A percentile compares a stretch with the other conserved stretches of the same genome.
Evolutionary conservation across 371 early-diverging fungal species (phyloP).

Genomic region (Mucor velutinosus): DNA sequence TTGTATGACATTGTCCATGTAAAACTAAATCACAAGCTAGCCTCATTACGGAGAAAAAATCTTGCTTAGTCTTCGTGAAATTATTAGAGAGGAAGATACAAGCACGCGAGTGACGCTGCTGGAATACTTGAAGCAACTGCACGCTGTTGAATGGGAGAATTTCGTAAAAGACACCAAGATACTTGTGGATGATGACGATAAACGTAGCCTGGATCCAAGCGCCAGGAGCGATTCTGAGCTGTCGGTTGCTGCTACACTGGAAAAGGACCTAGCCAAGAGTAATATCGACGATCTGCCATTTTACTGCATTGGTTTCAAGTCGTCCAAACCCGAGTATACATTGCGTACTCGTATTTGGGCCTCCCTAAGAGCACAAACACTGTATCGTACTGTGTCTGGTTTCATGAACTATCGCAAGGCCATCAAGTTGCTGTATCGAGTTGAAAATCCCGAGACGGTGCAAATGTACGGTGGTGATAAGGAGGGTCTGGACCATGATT

Average conservation of each 20-base stretch:
- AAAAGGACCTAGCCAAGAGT: slow-evolving; percentile 37
- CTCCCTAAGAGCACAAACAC: slow-evolving; percentile 84
- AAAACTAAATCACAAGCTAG: slow-evolving; percentile 10
- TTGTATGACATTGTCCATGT: neutral
- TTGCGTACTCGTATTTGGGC: slow-evolving; percentile 92
- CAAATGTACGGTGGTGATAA: slow-evolving; percentile 63
- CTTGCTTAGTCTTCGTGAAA: slow-evolving; percentile 78
- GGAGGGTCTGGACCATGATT: slow-evolving; percentile 68
- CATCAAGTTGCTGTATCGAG: slow-evolving; percentile 77
- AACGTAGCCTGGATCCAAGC: slow-evolving; percentile 1
- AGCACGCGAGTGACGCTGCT: slow-evolving; percentile 81
- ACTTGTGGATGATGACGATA: slow-evolving; percentile 67
- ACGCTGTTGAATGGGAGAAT: slow-evolving; percentile 89
- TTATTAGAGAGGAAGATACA: slow-evolving; percentile 84
- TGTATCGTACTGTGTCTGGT: slow-evolving; percentile 87
- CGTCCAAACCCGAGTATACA: slow-evolving; percentile 80
- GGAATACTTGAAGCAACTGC: slow-evolving; percentile 86
- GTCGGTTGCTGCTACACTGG: slow-evolving; percentile 6
- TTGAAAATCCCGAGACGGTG: slow-evolving; percentile 81
- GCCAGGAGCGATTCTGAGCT: slow-evolving; percentile 19
- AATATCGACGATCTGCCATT: slow-evolving; percentile 77
- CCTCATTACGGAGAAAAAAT: slow-evolving; percentile 93
- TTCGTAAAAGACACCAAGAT: slow-evolving; percentile 90
- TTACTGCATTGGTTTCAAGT: slow-evolving; percentile 83
- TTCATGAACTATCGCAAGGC: slow-evolving; percentile 92